Conservation (phyloP, 345 rosid genomes). For the Citrus australasica region DNA sequence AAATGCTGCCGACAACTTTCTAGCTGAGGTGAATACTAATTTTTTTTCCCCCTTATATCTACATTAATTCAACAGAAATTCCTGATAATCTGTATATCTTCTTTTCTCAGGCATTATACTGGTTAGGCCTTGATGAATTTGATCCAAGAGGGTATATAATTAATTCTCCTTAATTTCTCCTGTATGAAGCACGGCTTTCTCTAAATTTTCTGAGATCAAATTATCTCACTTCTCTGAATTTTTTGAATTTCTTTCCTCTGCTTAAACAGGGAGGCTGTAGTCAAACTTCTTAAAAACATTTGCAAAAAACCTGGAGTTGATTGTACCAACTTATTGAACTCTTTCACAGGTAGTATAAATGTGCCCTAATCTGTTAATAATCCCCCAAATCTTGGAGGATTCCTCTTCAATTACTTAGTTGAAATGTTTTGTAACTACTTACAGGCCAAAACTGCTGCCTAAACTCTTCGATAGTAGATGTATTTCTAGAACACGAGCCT, state of each 20-base stretch:
- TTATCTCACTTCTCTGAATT: too few species aligned
- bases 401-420: background rate
- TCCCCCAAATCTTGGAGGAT: background rate
- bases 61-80: background rate
- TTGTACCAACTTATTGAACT: slow-evolving; percentile 40
- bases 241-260: background rate
- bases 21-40: slow-evolving; percentile 36
- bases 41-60: background rate
- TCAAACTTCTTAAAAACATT: slow-evolving; percentile 28
- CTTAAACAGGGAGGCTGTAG: slow-evolving; percentile 31
- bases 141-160: slow-evolving; percentile 37
- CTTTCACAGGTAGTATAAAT: slow-evolving; percentile 41
- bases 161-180: background rate
- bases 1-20: slow-evolving; percentile 28
- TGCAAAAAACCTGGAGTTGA: slow-evolving; percentile 38
- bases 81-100: background rate
- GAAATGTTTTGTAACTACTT: background rate
- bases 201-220: background rate
- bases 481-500: slow-evolving; percentile 46
- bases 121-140: slow-evolving; percentile 39
- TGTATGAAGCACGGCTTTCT: background rate
- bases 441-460: slow-evolving; percentile 64
- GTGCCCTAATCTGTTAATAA: background rate
- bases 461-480: slow-evolving; percentile 30
- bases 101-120: slow-evolving; percentile 32